phyloP scores from a whole-genome alignment of 768 basidiomycete genomes.

The Tulasnella sp. region DNA sequence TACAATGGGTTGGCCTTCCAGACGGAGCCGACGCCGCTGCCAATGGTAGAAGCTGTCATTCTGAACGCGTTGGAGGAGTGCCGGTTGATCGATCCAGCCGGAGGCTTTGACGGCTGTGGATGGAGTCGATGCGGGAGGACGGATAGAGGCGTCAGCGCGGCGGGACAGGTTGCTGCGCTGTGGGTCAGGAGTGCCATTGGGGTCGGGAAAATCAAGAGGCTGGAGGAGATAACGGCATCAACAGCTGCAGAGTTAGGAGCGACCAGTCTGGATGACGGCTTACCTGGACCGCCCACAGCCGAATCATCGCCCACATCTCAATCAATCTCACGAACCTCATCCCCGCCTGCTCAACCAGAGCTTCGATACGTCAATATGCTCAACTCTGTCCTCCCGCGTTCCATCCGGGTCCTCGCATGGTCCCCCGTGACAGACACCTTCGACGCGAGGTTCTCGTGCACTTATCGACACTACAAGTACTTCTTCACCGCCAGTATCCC shows the following conservation, averaged over 20 bases:
- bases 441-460: constrained; percentile 82
- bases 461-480: constrained; percentile 91
- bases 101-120: constrained; percentile 72
- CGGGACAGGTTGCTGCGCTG: constrained; percentile 85
- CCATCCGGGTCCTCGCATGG: constrained; percentile 89
- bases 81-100: constrained; percentile 54
- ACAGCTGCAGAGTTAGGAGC: constrained; percentile 3
- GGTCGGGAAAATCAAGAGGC: not conserved
- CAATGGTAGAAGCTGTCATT: constrained; percentile 84
- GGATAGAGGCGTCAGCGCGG: constrained; percentile 88
- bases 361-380: constrained; percentile 68
- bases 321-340: not conserved
- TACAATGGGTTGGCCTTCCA: constrained; percentile 89
- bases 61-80: constrained; percentile 58
- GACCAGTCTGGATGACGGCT: not conserved
- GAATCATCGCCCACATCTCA: not conserved
- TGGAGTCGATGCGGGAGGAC: constrained; percentile 91
- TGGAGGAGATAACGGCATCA: constrained; percentile 26
- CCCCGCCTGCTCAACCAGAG: constrained; percentile 31
- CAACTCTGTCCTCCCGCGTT: constrained; percentile 78
- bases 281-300: not conserved
- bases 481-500: constrained; percentile 53
- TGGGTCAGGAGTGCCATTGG: constrained; percentile 69
- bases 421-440: constrained; percentile 71
- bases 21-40: constrained; percentile 51